These are phyloP conservation scores for Byssoonygena ceratinophila DNA, from an alignment of 2,329 filamentous ascomycete species.

Conservation along the genomic window DNA sequence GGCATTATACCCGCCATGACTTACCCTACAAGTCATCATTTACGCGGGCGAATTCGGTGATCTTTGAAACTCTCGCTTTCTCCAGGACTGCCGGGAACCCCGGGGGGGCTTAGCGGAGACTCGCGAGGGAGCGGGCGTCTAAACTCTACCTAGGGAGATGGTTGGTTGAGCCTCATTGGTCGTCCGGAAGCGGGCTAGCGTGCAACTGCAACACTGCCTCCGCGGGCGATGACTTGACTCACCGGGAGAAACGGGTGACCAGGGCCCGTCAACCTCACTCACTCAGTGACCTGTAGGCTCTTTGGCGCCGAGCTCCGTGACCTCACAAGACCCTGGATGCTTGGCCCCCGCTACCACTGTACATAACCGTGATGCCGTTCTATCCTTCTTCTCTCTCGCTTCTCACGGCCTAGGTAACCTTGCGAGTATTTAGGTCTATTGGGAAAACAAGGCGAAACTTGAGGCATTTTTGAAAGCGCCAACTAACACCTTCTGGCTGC, in stretches of 20 bases:
- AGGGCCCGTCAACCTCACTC: no score
- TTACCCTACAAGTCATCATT: no score
- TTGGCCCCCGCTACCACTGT: not conserved
- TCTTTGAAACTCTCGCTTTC: no score
- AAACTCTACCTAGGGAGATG: no score
- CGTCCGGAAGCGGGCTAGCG: not conserved
- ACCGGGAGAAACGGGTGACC: no score
- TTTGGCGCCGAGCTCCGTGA: not conserved
- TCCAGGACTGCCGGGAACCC: no score
- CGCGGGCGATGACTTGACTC: not conserved
- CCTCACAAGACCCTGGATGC: not conserved
- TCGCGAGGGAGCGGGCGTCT: no score
- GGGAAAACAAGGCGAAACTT: not conserved
- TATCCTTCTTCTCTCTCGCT: not conserved
- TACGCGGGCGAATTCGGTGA: not conserved
- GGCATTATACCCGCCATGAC: not conserved
- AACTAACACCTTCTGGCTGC: no score
- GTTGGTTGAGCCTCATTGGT: not conserved
- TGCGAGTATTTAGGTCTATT: not conserved
- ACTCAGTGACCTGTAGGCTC: no score
- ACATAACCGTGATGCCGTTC: not conserved
- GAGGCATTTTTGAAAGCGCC: conserved; percentile 2
- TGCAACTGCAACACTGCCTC: conserved; percentile 1
- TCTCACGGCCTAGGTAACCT: not conserved
- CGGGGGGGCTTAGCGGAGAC: not conserved